Evolutionary conservation across 345 rosid species (phyloP), one percentile per base, ranked within the genome.

Genomic region (Citrus sp.): DNA sequence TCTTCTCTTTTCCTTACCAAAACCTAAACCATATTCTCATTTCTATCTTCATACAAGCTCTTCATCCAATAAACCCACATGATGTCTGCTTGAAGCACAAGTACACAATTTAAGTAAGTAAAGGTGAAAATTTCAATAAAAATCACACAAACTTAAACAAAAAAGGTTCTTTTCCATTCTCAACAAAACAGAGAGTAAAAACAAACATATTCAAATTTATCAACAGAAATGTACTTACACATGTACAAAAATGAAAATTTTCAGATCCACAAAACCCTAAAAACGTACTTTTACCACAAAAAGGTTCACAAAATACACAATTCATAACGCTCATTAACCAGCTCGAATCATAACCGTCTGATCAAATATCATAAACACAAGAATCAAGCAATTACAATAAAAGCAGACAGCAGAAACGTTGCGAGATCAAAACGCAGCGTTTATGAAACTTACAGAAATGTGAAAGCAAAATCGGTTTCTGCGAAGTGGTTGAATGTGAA

Each of bases 1-100:
- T 77, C 73, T 82, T 74, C 73, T 76, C 42, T 51, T 74, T 58
- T 60, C 27, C 77, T 46, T 40, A 8, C 37, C 69, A 49, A 81
- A 60, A 67, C 30, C 73, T 70, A 73, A 79, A 72, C 24, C 67
- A 71, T 37, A 37, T n/a, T 9, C 65, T 51, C 84, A 73, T 68
- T 56, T 35, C 75, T 78, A 77, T 70, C 83, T 69, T 51, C 77
- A 6, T 67, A 30, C 22, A 30, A 70, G 46, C 3, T 9, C 66
- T 70, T 42, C 59, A 49, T 38, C 9, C 30, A 72, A 32, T 7
- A 18, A 24, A 37, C 19, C 18, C 4, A 40, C 67, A 25, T 61
- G 18, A 74, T 13, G 18, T 28, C 69, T 61, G 59, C 69, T 60
- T 61, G 27, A 12, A 74, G 55, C 22, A 25, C 25, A 28, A 27